Evolutionary conservation across 2,329 filamentous ascomycete species (phyloP).

Genomic region (Calonectria hawksworthii): DNA sequence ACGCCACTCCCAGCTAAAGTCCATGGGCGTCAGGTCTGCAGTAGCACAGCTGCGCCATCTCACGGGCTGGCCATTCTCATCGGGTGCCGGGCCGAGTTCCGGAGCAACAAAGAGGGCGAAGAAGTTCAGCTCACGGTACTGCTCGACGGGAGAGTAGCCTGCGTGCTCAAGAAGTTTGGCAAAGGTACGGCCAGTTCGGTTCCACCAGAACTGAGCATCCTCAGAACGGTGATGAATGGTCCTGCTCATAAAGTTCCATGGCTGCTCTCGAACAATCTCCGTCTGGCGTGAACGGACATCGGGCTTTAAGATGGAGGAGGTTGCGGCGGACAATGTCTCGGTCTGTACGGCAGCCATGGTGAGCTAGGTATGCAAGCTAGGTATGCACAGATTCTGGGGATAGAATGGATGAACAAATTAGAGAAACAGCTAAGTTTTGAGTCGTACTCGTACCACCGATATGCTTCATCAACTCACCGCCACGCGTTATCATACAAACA

Average conservation of each 20-base stretch:
- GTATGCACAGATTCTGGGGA: not conserved
- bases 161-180: not conserved
- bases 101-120: not conserved
- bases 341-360: not conserved
- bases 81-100: not conserved
- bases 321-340: not conserved
- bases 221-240: not conserved
- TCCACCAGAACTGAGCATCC: constrained; percentile 10
- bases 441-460: not conserved
- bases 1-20: constrained; percentile 6
- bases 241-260: constrained; percentile 7
- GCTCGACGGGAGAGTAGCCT: not conserved
- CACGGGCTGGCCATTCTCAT: not conserved
- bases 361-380: not conserved
- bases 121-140: constrained; percentile 7
- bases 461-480: not conserved
- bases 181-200: not conserved
- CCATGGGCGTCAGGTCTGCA: not conserved
- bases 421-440: not conserved
- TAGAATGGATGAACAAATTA: not conserved
- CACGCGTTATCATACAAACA: not conserved
- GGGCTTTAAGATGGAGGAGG: not conserved
- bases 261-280: not conserved
- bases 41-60: constrained; percentile 7
- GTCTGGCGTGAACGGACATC: not conserved